Base-by-base conservation (phyloP, 2,329 filamentous ascomycete genomes). In the Botrytis cinerea region DNA sequence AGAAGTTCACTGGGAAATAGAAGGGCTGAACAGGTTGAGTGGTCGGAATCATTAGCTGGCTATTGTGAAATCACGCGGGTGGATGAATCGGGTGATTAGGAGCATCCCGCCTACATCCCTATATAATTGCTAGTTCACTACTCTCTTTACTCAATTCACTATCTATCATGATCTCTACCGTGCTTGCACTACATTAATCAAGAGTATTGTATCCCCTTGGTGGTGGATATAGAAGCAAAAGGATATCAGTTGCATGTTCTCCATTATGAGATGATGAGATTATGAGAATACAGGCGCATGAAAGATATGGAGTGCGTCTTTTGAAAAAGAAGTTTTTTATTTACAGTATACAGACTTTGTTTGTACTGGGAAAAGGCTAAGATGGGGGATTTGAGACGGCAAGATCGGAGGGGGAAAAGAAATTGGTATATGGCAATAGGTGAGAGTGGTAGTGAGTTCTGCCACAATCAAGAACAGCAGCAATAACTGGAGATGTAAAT, bases 401-500 rank as follows among this genome's bases (percentile, higher is more conserved):
- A 38, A 38, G 35, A 8, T 38, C 7, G 18, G 22, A 48, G 45
- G 46, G 46, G 46, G 8, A 20, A 10, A 48, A 38, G 35, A 22
- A 25, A 48, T 25, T 25, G 22, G 22, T 4, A 12, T 25, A 48
- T 25, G 22, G 4, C 9, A 48, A 4, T 25, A 0, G 12, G 10
- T 51, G 46, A 25, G 46, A 51, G 12, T 51, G 10, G 2, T 22
- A 51, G 2, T n/a, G 25, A 51, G 46, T 12, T n/a, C 10, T 14
- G 1, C 46, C 22, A 22, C 46, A 25, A 51, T 6, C 4, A 22
- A 2, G 9, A 51, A 51, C 6, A 51, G 4, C 6, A n/a, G 10
- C 22, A 25, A 51, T 1, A 5, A 51, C 4, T 6, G 22, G 1
- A 6, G 2, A 0, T 51, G 10, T 25, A 0, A 5, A 25, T 14